Evolutionary conservation across 495 filamentous ascomycete genomes (phyloP).

Genomic region (Thozetella sp.): DNA sequence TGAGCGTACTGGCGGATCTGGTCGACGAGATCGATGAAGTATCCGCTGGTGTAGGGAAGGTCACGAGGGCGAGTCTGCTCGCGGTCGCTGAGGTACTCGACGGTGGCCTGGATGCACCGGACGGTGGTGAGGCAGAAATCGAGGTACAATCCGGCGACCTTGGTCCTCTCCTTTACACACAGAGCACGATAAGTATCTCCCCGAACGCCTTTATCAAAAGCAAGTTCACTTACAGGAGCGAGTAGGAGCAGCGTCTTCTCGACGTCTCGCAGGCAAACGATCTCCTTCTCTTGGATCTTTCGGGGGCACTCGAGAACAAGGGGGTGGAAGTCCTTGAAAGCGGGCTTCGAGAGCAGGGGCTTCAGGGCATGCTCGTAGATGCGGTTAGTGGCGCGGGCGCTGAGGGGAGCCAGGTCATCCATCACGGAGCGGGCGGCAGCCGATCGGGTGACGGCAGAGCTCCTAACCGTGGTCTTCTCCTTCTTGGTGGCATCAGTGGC

Average conservation of each 20-base stretch:
- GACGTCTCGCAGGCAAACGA: conserved; percentile 82
- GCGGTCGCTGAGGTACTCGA: conserved; percentile 74
- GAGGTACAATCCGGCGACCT: conserved; percentile 68
- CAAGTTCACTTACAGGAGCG: conserved; percentile 78
- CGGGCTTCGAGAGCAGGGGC: conserved; percentile 48
- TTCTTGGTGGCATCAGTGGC: conserved; percentile 23
- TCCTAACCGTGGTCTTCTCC: conserved; percentile 27
- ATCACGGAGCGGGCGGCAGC: conserved; percentile 38
- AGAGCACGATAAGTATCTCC: conserved; percentile 67
- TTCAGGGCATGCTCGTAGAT: conserved; percentile 55
- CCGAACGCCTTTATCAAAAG: conserved; percentile 49
- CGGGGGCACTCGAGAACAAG: conserved; percentile 73
- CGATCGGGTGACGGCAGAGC: conserved; percentile 51
- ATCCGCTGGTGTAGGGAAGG: conserved; percentile 85
- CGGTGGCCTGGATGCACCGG: conserved; percentile 80
- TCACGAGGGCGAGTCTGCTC: conserved; percentile 82
- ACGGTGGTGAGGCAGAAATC: conserved; percentile 87
- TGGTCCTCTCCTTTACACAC: conserved; percentile 73
- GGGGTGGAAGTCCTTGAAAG: conserved; percentile 75
- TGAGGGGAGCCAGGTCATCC: conserved; percentile 38
- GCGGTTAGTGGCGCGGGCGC: conserved; percentile 50
- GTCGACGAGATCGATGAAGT: conserved; percentile 91
- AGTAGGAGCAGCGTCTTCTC: conserved; percentile 88
- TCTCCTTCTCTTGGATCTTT: conserved; percentile 77
- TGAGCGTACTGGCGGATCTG: conserved; percentile 78